Percentiles rank a stretch among this genome's conserved stretches.
Conservation (phyloP, 2,329 filamentous ascomycete species). For the Aspergillus transmontanensis region DNA sequence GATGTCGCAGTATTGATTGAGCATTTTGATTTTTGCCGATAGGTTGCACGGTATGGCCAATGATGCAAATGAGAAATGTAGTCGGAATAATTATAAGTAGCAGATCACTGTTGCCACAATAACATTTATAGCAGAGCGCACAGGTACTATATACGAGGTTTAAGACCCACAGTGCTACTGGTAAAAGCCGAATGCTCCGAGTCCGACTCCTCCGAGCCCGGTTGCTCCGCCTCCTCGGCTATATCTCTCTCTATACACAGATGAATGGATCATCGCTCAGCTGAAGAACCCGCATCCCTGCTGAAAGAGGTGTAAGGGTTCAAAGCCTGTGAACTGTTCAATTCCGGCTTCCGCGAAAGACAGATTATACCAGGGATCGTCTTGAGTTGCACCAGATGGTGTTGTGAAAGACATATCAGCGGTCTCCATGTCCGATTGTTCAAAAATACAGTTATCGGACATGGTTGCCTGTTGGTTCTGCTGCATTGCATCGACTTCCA, state of each 20-base stretch:
- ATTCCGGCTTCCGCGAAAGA: conserved; percentile 6
- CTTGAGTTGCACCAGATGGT: not conserved
- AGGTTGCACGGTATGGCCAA: too few species aligned
- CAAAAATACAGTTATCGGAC: not conserved
- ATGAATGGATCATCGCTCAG: not conserved
- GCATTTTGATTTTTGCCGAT: too few species aligned
- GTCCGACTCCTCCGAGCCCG: not conserved
- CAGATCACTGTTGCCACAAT: too few species aligned
- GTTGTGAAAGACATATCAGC: not conserved
- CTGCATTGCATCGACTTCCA: not conserved
- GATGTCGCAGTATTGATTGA: too few species aligned
- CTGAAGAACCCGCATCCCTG: not conserved
- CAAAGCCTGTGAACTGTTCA: not conserved
- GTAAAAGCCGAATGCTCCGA: too few species aligned
- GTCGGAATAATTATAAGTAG: too few species aligned
- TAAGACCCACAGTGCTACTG: too few species aligned
- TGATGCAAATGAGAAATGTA: too few species aligned
- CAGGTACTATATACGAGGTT: too few species aligned
- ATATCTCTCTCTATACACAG: not conserved
- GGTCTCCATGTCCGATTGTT: not conserved
- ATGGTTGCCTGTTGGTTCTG: not conserved
- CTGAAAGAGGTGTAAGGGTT: not conserved
- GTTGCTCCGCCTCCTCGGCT: not conserved
- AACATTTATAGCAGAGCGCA: too few species aligned
- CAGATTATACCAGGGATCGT: not conserved